Conservation (phyloP, 306 rosid species). For the Cucurbita maxima region DNA sequence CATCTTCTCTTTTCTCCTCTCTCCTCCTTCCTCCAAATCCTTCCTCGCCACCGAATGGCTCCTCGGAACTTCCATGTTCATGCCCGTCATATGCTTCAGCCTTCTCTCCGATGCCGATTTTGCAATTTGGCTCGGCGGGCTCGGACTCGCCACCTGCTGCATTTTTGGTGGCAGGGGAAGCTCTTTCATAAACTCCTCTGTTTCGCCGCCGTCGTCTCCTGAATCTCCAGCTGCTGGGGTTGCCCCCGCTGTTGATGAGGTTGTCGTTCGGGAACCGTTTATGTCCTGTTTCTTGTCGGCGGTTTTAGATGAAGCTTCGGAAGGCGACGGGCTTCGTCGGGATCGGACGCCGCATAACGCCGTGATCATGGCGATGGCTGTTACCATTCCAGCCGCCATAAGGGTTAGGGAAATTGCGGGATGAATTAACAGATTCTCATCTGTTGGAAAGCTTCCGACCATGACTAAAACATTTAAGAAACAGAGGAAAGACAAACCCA, state of each 20-base stretch:
- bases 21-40: conserved; percentile 11
- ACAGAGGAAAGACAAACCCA: not conserved
- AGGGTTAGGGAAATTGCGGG: conserved; percentile 29
- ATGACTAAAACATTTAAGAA: conserved; percentile 18
- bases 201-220: not conserved
- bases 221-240: not conserved
- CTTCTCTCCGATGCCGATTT: conserved; percentile 40
- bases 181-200: conserved; percentile 16
- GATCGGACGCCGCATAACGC: conserved; percentile 31
- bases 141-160: conserved; percentile 6
- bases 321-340: conserved; percentile 6
- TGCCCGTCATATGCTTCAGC: not conserved
- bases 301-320: not conserved
- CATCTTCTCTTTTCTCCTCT: conserved; percentile 15
- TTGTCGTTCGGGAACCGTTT: not conserved
- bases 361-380: conserved; percentile 38
- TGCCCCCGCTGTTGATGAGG: not conserved
- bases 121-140: conserved; percentile 1
- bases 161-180: conserved; percentile 50
- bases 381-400: conserved; percentile 29
- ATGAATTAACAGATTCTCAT: conserved; percentile 23
- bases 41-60: conserved; percentile 31
- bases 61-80: conserved; percentile 43
- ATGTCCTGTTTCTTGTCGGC: not conserved
- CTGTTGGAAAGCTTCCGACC: conserved; percentile 51